Evolutionary conservation across 371 early-diverging fungal genomes (phyloP).

Genomic region (Mortierella sp.): DNA sequence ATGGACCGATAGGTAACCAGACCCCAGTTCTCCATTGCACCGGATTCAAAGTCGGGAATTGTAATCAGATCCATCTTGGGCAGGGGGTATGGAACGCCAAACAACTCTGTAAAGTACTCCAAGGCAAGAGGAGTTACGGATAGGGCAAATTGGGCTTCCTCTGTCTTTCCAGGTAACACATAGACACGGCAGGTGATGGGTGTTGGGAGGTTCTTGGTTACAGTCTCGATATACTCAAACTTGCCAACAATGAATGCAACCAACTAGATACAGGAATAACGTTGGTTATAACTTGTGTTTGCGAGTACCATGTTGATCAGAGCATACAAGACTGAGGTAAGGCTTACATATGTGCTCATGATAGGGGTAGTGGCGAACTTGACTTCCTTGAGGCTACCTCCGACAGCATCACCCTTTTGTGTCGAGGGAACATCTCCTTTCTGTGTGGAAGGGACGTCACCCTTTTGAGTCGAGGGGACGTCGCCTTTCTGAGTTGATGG

Average conservation of each 20-base stretch:
- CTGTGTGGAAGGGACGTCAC: constrained; percentile 30
- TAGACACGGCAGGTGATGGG: constrained; percentile 83
- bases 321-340: background rate
- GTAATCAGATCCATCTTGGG: constrained; percentile 92
- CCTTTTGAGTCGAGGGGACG: constrained; percentile 28
- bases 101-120: constrained; percentile 85
- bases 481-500: constrained; percentile 35
- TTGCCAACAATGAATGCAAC: constrained; percentile 90
- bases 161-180: constrained; percentile 73
- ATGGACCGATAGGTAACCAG: constrained; percentile 89
- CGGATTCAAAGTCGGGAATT: constrained; percentile 90
- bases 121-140: constrained; percentile 77
- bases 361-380: constrained; percentile 87
- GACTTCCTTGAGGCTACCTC: constrained; percentile 63
- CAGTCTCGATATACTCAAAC: constrained; percentile 84
- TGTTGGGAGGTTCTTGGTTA: constrained; percentile 67
- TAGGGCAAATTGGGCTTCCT: constrained; percentile 82
- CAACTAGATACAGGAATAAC: constrained; percentile 47
- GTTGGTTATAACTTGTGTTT: no score
- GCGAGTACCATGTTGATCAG: no score
- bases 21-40: constrained; percentile 95
- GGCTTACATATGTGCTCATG: constrained; percentile 82
- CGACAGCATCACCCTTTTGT: constrained; percentile 30
- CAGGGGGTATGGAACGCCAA: constrained; percentile 87
- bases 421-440: constrained; percentile 38